phyloP scores from a whole-genome alignment of 176 grass and related monocot genomes.

The Eleusine coracana region DNA sequence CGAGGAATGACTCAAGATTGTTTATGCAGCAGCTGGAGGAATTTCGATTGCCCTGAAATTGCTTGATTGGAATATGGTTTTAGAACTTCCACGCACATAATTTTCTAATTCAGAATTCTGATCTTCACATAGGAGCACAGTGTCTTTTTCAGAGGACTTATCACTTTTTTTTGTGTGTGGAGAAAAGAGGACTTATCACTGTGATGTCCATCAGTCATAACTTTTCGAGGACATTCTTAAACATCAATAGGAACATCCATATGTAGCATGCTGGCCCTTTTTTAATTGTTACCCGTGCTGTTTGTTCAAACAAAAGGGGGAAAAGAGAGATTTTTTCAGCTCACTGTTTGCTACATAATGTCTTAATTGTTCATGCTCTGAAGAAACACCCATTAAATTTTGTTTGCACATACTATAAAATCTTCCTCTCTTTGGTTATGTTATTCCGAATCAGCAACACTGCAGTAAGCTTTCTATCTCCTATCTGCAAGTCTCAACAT shows the following conservation, averaged over 20 bases:
- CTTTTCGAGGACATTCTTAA: neutral
- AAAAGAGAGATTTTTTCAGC: neutral
- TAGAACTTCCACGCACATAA: neutral
- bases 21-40: too few relatives aligned
- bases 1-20: neutral
- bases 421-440: neutral
- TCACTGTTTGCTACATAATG: neutral
- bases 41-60: neutral
- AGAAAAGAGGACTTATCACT: too few relatives aligned
- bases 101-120: neutral
- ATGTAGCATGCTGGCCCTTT: neutral
- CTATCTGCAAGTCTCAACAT: neutral
- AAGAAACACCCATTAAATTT: neutral
- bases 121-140: neutral
- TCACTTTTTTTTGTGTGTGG: too few relatives aligned
- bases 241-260: neutral
- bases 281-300: neutral
- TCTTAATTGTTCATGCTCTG: neutral
- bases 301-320: neutral
- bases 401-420: neutral
- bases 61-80: neutral
- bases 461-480: neutral
- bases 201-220: too few relatives aligned
- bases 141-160: neutral
- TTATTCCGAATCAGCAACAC: neutral